Conservation (phyloP, 768 basidiomycete genomes). For the Termitomyces sp. region DNA sequence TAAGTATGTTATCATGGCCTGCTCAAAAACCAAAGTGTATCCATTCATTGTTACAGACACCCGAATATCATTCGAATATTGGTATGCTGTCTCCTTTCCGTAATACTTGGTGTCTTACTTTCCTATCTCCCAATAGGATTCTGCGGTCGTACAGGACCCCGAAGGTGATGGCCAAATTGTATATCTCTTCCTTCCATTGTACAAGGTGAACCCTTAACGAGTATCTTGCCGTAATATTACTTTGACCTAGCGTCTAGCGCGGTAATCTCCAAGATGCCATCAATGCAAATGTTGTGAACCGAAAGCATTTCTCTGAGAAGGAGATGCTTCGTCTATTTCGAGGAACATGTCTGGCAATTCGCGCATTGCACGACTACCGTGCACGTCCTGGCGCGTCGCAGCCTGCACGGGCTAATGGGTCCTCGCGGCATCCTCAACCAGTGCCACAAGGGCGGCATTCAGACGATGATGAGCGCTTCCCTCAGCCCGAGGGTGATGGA, state of each 20-base stretch:
- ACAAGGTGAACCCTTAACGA: constrained; percentile 49
- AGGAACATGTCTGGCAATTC: constrained; percentile 90
- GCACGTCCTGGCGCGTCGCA: constrained; percentile 38
- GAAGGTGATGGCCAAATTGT: constrained; percentile 93
- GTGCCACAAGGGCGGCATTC: constrained; percentile 25
- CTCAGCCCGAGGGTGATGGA: constrained; percentile 69
- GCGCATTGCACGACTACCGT: constrained; percentile 90
- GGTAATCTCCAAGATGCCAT: constrained; percentile 97
- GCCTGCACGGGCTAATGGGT: constrained; percentile 9
- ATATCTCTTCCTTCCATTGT: constrained; percentile 92
- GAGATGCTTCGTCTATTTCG: constrained; percentile 89
- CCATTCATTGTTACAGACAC: constrained; percentile 47
- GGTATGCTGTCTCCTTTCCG: constrained; percentile 28
- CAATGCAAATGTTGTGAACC: constrained; percentile 77
- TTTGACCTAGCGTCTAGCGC: constrained; percentile 37
- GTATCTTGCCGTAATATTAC: neutral
- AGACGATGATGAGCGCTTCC: constrained; percentile 67
- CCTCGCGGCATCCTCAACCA: constrained; percentile 15
- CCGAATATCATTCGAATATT: constrained; percentile 95
- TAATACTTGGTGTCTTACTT: constrained; percentile 5
- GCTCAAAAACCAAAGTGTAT: neutral
- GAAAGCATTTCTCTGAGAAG: constrained; percentile 78
- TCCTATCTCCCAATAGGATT: constrained; percentile 51
- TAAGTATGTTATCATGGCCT: constrained; percentile 52
- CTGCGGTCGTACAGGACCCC: constrained; percentile 90